Base-by-base conservation (phyloP, 331 rosid genomes). In the Quercus phellos region DNA sequence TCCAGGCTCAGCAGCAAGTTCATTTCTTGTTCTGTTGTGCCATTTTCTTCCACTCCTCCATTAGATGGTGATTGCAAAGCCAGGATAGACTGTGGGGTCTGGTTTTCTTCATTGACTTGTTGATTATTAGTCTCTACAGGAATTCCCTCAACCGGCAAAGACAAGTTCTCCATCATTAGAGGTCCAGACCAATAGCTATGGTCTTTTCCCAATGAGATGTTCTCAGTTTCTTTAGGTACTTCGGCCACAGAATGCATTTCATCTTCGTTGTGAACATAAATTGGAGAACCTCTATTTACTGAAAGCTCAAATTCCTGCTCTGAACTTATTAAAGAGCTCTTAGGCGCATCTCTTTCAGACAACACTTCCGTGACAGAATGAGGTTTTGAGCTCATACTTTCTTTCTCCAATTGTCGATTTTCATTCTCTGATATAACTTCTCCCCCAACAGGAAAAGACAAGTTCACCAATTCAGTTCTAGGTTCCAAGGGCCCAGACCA, bases 101-200 rank as follows among this genome's bases (percentile, higher is more conserved):
- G 77, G 68, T 30, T 61, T 72, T 72, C 53, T 72, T 59, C 73
- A 43, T 72, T 66, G 30, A 67, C 60, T 70, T 51, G 78, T 24
- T 84, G 76, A 85, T 56, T 22, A 78, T 76, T 64, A 19, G 63
- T 55, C 82, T 55, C 89, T 43, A 21, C 72, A 43, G 35, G n/a
- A 74, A 68, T 79, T 68, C 78, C 81, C 0, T 16, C 79, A 19
- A 64, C 76, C 0, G 53, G 80, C 21, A 74, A 76, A 6, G 54
- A 64, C 3, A 24, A 50, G 24, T 77, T 78, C 29, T 74, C 87
- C 63, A 73, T 77, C 13, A 70, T 46, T 19, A 77, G 73, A 60
- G 59, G 58, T n/a, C 66, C 67, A 9, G 74, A 34, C 55, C 17
- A 68, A 26, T 14, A 55, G 43, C 73, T 70, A 30, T 19, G 51